A percentile compares a stretch with the other conserved stretches of the same genome.
phyloP scores from a whole-genome alignment of 2,329 filamentous ascomycete species.

The Diaporthe humulicola region DNA sequence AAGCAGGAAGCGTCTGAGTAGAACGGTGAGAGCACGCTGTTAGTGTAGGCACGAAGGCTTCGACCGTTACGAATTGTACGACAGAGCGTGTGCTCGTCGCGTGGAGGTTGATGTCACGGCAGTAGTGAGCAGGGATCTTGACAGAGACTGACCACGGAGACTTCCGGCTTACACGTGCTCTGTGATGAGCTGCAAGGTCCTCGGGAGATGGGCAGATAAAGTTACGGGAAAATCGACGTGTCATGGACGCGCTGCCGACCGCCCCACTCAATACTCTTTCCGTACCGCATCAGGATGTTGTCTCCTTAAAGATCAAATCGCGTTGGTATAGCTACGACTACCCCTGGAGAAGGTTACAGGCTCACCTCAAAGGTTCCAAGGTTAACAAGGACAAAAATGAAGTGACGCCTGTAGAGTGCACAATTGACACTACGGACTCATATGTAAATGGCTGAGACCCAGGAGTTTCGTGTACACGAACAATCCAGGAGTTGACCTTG shows the following conservation, averaged over 20 bases:
- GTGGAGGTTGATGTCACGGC: neutral
- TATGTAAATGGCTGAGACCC: neutral
- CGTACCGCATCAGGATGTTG: neutral
- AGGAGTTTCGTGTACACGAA: neutral
- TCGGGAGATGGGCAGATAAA: slow-evolving; percentile 12
- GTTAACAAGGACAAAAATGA: neutral
- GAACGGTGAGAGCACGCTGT: neutral
- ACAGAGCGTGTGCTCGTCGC: neutral
- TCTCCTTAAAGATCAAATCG: neutral
- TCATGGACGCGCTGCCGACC: neutral
- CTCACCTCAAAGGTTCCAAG: no score
- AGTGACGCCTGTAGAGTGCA: no score
- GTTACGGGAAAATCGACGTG: slow-evolving; percentile 26
- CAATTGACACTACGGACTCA: neutral
- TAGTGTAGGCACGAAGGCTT: neutral
- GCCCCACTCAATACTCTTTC: neutral
- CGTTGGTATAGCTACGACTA: neutral
- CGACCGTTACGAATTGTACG: neutral
- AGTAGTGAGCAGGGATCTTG: neutral
- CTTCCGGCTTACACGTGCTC: neutral
- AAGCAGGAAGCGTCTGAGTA: no score
- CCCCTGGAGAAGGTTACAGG: neutral
- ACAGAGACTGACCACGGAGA: neutral
- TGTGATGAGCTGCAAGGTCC: slow-evolving; percentile 9
- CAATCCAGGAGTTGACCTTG: neutral